Evolutionary conservation across 1,284 basidiomycete genomes (phyloP).

Genomic region (Ganoderma lingzhi): DNA sequence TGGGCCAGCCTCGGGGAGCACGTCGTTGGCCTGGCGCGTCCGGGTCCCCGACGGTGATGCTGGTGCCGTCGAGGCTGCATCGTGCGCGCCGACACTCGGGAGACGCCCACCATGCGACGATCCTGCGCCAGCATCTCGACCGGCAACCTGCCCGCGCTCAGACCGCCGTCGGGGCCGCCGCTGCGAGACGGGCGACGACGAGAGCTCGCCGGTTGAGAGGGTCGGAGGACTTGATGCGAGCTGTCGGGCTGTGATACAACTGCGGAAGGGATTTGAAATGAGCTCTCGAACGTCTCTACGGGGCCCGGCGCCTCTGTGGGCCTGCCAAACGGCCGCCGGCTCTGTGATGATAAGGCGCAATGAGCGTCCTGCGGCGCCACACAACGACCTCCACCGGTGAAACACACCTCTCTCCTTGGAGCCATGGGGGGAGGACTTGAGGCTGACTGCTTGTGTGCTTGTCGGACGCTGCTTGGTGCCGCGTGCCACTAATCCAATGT

Average conservation of each 20-base stretch:
- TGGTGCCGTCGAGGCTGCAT: conserved; percentile 10
- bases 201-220: not conserved
- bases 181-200: not conserved
- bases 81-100: conserved; percentile 17
- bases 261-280: conserved; percentile 22
- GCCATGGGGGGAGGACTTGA: not conserved
- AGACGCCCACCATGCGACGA: conserved; percentile 14
- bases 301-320: conserved; percentile 28
- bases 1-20: not conserved
- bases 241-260: conserved; percentile 8
- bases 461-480: conserved; percentile 7
- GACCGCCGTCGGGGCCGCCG: not conserved
- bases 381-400: conserved; percentile 4
- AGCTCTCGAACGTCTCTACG: conserved; percentile 24
- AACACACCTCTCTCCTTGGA: conserved; percentile 20
- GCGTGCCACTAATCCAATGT: not conserved
- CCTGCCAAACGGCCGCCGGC: conserved; percentile 30
- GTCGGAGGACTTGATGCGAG: conserved; percentile 19
- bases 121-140: conserved; percentile 5
- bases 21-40: not conserved
- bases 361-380: conserved; percentile 13
- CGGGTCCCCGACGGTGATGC: not conserved
- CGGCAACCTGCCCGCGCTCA: conserved; percentile 1
- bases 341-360: conserved; percentile 17
- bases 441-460: not conserved